Base-by-base conservation (phyloP, 1,139 yeast genomes). In the Zygoascus sp. region DNA sequence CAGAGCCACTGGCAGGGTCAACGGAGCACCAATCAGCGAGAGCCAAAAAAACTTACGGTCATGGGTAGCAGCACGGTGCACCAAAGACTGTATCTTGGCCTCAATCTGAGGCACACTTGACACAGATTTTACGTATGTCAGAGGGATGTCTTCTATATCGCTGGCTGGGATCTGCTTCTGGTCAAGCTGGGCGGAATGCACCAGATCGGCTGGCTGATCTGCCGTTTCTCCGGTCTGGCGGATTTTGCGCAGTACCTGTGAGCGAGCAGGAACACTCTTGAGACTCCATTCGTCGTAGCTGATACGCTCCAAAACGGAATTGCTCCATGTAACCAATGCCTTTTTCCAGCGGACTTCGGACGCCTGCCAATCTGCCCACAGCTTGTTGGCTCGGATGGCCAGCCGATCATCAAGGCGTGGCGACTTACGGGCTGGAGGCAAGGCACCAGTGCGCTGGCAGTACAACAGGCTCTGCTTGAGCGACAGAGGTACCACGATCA, bases 1-100 rank as follows among this genome's bases (percentile, higher is more conserved):
- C 40, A 89, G 60, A 0, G 88, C 89, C 46, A 89, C 65, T 1
- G 98, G 98, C 6, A 88, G 60, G 0, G 95, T 80, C 40, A 90
- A 55, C 1, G 97, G 97, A 2, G 92, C 67, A 2, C 82, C 81
- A 25, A 83, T 55, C 0, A 78, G 75, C 56, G 87, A 80, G 36
- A 70, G 56, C 15, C 73, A 41, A 55, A 76, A 64, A 50, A 69
- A 69, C 50, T 68, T 74, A 40, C 58, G 62, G 55, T 81, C 85
- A 38, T 65, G 64, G 1, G 57, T 49, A 15, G 67, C 53, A 6
- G 79, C 79, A 1, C 60, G 50, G 11, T 55, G 51, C 5, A 75
- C 68, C 23, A 73, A 51, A 1, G 52, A 38, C 5, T 50, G 47
- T 23, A 73, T 49, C 23, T 64, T 62, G 1, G 15, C 28, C 22